Evolutionary conservation across 305 asterid species (phyloP).

Genomic region (Vinca major): DNA sequence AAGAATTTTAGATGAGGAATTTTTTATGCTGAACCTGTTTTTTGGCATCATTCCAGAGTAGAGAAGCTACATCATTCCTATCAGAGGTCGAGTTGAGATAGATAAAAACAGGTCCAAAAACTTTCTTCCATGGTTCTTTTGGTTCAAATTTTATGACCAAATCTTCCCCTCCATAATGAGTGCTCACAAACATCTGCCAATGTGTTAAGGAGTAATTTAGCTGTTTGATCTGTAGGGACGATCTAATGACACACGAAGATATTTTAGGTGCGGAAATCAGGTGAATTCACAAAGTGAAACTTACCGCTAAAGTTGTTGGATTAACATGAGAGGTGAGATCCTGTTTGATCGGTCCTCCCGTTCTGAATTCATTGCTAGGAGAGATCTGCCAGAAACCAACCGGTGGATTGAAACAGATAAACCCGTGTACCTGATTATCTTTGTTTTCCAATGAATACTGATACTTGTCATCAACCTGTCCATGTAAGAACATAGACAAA

Average conservation of each 20-base stretch:
- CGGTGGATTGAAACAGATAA: conserved; percentile 40
- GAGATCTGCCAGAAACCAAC: conserved; percentile 67
- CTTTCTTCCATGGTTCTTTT: conserved; percentile 69
- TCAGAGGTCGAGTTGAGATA: conserved; percentile 40
- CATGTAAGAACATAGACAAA: background rate
- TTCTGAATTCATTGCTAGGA: conserved; percentile 54
- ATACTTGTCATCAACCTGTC: conserved; percentile 75
- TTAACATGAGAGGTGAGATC: conserved; percentile 77
- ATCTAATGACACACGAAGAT: too few species aligned
- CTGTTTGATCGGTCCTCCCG: conserved; percentile 64
- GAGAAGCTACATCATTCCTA: conserved; percentile 16
- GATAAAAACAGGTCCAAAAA: conserved; percentile 66
- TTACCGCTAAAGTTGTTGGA: conserved; percentile 56
- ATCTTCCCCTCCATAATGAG: conserved; percentile 74
- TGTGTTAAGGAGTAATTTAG: background rate
- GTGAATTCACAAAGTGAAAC: conserved; percentile 5
- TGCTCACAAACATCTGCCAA: conserved; percentile 65
- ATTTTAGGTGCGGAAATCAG: too few species aligned
- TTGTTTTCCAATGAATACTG: conserved; percentile 51
- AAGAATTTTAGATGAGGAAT: background rate
- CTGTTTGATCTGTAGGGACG: too few species aligned
- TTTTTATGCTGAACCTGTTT: conserved; percentile 30
- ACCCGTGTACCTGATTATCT: conserved; percentile 61
- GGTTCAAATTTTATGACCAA: conserved; percentile 41
- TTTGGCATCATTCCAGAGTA: conserved; percentile 68